Evolutionary conservation across 192 early-diverging fungal genomes (phyloP), one percentile per base, ranked within the genome.

Genomic region (Phlyctochytrium arcticum): DNA sequence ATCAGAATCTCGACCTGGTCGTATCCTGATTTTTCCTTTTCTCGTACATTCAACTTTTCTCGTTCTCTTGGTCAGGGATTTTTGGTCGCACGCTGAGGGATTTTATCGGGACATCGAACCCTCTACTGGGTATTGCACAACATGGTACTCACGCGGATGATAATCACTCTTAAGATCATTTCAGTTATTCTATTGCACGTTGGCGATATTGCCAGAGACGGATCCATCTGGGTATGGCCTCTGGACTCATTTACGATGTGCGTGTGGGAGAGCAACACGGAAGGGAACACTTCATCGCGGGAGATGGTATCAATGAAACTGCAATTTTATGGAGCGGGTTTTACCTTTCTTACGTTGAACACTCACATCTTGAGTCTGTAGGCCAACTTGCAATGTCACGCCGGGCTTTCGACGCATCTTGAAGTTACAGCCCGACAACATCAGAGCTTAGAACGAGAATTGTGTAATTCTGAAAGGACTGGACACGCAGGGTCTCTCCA

Each of bases 121-220:
- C 2, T 10, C 2, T 44, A 19, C 39, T 44, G 12, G 8, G 12
- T 19, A n/a, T 44, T 44, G 2, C 39, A 19, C 39, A 44, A 44
- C 39, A 44, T 44, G 39, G 2, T 44, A 26, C 29, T 3, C 3
- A 32, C n/a, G n/a, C n/a, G n/a, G n/a, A n/a, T n/a, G n/a, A n/a
- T n/a, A 44, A 44, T 19, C 39, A 2, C 39, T 19, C 21, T 19
- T 19, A 30, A 83, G 80, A 82, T 82, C 59, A 82, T 82, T 44
- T 62, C 80, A 66, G 70, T 60, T 19, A 83, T 82, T 21, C 42
- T 76, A 3, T 36, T 51, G 26, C 71, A 80, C 53, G 79, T 71
- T 15, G 80, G 80, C 10, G 80, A 82, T 57, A 82, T 82, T 57
- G 77, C 83, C n/a, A 82, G 83, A 62, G 83, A 24, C 69, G 74